Evolutionary conservation across 768 basidiomycete species (phyloP).

Genomic region (Glaciozyma martinii): DNA sequence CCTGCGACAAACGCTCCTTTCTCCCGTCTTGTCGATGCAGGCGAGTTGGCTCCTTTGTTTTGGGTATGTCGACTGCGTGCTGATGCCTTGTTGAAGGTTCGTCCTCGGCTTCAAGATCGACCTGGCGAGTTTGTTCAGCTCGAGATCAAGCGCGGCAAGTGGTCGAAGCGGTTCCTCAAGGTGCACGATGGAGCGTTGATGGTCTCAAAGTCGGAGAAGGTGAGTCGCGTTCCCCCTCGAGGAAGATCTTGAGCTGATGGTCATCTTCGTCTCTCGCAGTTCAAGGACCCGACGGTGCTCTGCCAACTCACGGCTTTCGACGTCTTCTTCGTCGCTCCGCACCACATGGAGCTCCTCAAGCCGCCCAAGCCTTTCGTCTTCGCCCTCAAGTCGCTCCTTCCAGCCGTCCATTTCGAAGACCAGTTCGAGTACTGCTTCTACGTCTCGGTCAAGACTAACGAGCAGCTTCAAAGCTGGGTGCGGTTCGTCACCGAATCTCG

Average conservation of each 20-base stretch:
- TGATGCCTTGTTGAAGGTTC: conserved; percentile 1
- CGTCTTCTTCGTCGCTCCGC: conserved; percentile 66
- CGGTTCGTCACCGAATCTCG: conserved; percentile 71
- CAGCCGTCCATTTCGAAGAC: conserved; percentile 21
- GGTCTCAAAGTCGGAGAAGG: conserved; percentile 81
- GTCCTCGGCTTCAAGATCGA: conserved; percentile 36
- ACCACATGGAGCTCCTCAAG: conserved; percentile 47
- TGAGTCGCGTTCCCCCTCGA: conserved; percentile 40
- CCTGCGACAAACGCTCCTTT: conserved; percentile 62
- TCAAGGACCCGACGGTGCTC: conserved; percentile 70
- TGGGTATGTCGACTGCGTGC: conserved; percentile 42
- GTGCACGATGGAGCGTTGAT: conserved; percentile 77
- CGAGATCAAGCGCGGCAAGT: conserved; percentile 86
- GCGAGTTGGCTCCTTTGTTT: neutral
- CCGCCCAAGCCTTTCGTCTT: conserved; percentile 79
- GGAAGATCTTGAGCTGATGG: neutral
- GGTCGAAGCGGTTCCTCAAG: conserved; percentile 85
- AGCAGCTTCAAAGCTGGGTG: conserved; percentile 66
- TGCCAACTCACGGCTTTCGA: conserved; percentile 86
- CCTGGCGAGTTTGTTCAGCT: conserved; percentile 65
- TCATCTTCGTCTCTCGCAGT: conserved; percentile 49
- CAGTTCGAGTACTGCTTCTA: conserved; percentile 72
- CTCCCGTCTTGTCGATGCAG: conserved; percentile 29
- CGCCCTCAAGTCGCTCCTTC: conserved; percentile 67
- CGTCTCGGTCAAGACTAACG: conserved; percentile 62